These are phyloP conservation scores for Protomyces gravidus DNA, from an alignment of 1,139 yeast species.

Conservation along the genomic window DNA sequence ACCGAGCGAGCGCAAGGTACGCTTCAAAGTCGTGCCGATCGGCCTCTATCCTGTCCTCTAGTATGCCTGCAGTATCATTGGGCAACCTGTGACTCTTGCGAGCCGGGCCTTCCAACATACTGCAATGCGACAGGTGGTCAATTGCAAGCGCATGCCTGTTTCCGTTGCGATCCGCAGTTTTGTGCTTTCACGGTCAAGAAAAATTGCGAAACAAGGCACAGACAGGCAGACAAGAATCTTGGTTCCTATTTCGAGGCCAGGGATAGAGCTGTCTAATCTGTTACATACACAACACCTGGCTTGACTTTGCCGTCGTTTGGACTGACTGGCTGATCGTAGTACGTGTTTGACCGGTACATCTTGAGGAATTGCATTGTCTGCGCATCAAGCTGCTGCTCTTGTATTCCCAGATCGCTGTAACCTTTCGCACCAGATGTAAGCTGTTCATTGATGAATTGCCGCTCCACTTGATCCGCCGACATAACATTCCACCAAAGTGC, in stretches of 20 bases:
- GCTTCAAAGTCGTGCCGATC: conserved; percentile 55
- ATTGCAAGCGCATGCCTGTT: no score
- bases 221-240: not conserved
- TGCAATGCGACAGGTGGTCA: no score
- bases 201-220: not conserved
- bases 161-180: no score
- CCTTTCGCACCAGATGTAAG: conserved; percentile 61
- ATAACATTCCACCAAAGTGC: conserved; percentile 64
- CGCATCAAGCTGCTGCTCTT: conserved; percentile 64
- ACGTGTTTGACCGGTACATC: conserved; percentile 27
- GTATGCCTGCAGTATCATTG: conserved; percentile 52
- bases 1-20: conserved; percentile 58
- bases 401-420: conserved; percentile 69
- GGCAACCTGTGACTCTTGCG: conserved; percentile 35
- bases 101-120: not conserved
- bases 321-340: conserved; percentile 14
- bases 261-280: conserved; percentile 9
- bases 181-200: not conserved
- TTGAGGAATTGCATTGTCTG: conserved; percentile 60
- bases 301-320: conserved; percentile 23
- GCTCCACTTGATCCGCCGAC: conserved; percentile 71
- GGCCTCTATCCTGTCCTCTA: conserved; percentile 57
- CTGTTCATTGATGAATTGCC: conserved; percentile 66
- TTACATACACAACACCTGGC: conserved; percentile 20
- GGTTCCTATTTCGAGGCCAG: no score